A percentile compares a stretch with the other conserved stretches of the same genome.
Conservation (phyloP, 2,329 filamentous ascomycete species). For the Geosmithia putterillii region DNA sequence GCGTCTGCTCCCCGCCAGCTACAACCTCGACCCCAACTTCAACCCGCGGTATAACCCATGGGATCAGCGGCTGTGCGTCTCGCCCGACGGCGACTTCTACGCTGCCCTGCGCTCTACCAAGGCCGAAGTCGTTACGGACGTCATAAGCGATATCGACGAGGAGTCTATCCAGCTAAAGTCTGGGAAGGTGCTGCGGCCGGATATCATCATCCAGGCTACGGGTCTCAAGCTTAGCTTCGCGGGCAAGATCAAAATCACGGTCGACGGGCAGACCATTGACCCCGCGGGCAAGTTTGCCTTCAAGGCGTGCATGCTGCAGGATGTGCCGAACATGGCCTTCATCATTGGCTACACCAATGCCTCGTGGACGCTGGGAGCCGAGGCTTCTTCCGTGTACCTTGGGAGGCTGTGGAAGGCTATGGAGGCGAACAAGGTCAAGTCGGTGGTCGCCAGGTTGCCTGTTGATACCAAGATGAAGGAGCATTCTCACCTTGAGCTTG, state of each 20-base stretch:
- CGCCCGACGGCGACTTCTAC: slow-evolving; percentile 44
- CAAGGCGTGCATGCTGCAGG: slow-evolving; percentile 54
- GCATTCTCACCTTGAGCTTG: background rate
- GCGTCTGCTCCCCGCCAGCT: slow-evolving; percentile 9
- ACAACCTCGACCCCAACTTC: slow-evolving; percentile 50
- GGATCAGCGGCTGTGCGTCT: slow-evolving; percentile 66
- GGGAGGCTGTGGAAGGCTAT: slow-evolving; percentile 1
- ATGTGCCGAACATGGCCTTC: slow-evolving; percentile 49
- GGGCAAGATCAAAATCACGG: slow-evolving; percentile 34
- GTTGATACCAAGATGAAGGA: background rate
- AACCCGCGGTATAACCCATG: slow-evolving; percentile 53
- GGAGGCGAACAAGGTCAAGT: background rate
- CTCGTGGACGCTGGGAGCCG: slow-evolving; percentile 56
- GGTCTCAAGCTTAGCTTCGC: slow-evolving; percentile 49
- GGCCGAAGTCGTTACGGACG: slow-evolving; percentile 35
- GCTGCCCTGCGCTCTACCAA: slow-evolving; percentile 24
- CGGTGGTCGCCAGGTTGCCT: background rate
- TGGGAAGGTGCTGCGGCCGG: slow-evolving; percentile 40
- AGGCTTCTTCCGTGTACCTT: slow-evolving; percentile 18
- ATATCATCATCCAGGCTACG: slow-evolving; percentile 59
- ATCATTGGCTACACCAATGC: slow-evolving; percentile 54
- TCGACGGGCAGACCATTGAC: slow-evolving; percentile 41
- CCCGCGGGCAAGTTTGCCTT: slow-evolving; percentile 42
- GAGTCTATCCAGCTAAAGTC: slow-evolving; percentile 33
- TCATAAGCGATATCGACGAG: slow-evolving; percentile 35